These are phyloP conservation scores for Talaromyces marneffei DNA, from an alignment of 2,329 filamentous ascomycete genomes.

Conservation along the genomic window DNA sequence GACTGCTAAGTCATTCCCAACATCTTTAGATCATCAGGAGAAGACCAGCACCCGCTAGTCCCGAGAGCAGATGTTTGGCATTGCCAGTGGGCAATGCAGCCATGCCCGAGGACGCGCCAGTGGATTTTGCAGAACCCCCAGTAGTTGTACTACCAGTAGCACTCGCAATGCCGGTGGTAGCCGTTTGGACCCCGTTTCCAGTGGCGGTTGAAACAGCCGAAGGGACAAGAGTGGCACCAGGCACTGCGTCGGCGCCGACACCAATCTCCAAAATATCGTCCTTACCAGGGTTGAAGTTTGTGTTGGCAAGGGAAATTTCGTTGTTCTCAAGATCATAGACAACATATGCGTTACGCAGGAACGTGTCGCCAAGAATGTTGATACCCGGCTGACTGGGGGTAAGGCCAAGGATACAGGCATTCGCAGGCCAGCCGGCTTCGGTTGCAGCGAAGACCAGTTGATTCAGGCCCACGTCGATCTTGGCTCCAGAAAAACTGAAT, in stretches of 20 bases:
- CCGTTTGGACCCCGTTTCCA: slow-evolving; percentile 4
- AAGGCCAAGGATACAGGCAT: slow-evolving; percentile 63
- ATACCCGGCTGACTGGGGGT: slow-evolving; percentile 51
- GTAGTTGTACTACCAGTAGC: background rate
- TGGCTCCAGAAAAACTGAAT: slow-evolving; percentile 50
- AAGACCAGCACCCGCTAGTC: slow-evolving; percentile 19
- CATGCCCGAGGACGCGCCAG: slow-evolving; percentile 14
- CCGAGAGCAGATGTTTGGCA: slow-evolving; percentile 18
- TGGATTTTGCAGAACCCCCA: background rate
- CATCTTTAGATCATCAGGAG: slow-evolving; percentile 16
- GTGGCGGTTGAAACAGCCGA: slow-evolving; percentile 12
- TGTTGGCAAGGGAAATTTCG: slow-evolving; percentile 62
- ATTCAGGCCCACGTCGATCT: slow-evolving; percentile 48
- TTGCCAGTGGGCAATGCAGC: slow-evolving; percentile 17
- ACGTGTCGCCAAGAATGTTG: slow-evolving; percentile 65
- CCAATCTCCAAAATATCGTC: slow-evolving; percentile 19
- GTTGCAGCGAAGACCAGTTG: slow-evolving; percentile 63
- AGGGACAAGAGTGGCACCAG: background rate
- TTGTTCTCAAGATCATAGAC: slow-evolving; percentile 67
- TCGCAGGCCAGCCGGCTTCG: slow-evolving; percentile 49
- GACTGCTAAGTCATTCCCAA: slow-evolving; percentile 16
- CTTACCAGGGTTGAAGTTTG: slow-evolving; percentile 47
- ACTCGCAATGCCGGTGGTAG: background rate
- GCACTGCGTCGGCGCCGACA: slow-evolving; percentile 28
- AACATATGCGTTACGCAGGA: slow-evolving; percentile 64